These are phyloP conservation scores for Diaporthe aspalathi DNA, from an alignment of 2,329 filamentous ascomycete species.

Conservation along the genomic window DNA sequence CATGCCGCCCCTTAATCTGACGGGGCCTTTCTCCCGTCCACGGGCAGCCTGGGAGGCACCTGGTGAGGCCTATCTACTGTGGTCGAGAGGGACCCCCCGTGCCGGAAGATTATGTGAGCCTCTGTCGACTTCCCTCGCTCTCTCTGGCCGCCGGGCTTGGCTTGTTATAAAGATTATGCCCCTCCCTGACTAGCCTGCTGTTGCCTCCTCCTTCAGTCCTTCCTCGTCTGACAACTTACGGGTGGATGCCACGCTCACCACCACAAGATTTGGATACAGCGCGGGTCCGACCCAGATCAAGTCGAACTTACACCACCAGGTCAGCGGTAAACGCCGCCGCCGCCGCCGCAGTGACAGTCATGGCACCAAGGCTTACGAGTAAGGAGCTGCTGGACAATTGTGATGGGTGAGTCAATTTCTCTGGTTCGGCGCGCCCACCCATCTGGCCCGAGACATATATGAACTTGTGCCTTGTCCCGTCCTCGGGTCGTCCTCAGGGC, in stretches of 20 bases:
- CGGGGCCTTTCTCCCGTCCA: conserved; percentile 17
- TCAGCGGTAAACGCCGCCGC: not conserved
- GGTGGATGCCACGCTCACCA: conserved; percentile 14
- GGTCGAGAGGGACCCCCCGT: conserved; percentile 15
- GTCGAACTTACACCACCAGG: conserved; percentile 12
- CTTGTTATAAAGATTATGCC: conserved; percentile 35
- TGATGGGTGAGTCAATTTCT: conserved; percentile 43
- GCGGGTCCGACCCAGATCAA: not conserved
- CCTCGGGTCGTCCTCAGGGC: conserved; percentile 1
- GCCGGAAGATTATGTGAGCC: conserved; percentile 32
- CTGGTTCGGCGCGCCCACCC: not conserved
- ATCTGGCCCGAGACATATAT: conserved; percentile 6
- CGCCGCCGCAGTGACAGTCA: conserved; percentile 14
- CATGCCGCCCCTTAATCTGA: conserved; percentile 25
- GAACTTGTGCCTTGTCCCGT: conserved; percentile 27
- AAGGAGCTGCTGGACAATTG: conserved; percentile 43
- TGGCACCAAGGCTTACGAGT: conserved; percentile 41
- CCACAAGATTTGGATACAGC: conserved; percentile 9
- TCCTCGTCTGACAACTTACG: conserved; percentile 12
- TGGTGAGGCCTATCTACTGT: conserved; percentile 26
- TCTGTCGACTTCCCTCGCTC: conserved; percentile 9
- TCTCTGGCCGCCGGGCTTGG: conserved; percentile 8
- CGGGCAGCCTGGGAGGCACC: conserved; percentile 1
- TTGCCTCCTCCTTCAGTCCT: not conserved
- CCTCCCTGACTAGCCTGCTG: conserved; percentile 5